phyloP scores from a whole-genome alignment of 352 stramenopile genomes.

The Globisporangium acanthophoron region DNA sequence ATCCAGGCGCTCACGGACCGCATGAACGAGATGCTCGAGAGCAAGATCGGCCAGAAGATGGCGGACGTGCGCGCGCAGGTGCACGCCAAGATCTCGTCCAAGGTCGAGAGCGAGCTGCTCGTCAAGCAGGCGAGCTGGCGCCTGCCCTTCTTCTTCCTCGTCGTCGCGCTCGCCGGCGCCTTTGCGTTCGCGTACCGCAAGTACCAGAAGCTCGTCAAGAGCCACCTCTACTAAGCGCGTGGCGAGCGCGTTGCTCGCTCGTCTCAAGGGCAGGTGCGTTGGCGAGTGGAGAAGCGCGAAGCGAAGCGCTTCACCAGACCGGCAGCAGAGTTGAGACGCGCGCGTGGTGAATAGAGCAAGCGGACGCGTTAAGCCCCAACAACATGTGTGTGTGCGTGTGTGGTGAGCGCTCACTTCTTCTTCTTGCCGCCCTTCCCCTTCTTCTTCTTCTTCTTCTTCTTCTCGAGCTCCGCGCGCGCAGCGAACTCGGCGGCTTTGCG shows the following conservation, averaged over 20 bases:
- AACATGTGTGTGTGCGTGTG: neutral
- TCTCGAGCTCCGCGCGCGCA: constrained; percentile 67
- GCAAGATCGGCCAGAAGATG: constrained; percentile 69
- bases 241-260: neutral
- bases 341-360: neutral
- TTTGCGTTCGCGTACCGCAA: constrained; percentile 76
- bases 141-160: constrained; percentile 73
- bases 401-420: constrained; percentile 3
- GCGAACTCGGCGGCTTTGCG: constrained; percentile 70
- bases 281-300: neutral
- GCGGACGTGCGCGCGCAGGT: constrained; percentile 52
- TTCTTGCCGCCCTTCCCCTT: constrained; percentile 38
- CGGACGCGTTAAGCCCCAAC: neutral
- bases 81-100: constrained; percentile 58
- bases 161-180: constrained; percentile 48
- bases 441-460: constrained; percentile 83
- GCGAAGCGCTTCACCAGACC: too few relatives aligned
- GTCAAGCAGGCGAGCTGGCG: constrained; percentile 66
- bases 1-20: constrained; percentile 66
- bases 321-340: neutral
- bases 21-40: constrained; percentile 67
- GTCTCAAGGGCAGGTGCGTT: too few relatives aligned
- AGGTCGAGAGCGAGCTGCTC: constrained; percentile 66
- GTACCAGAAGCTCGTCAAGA: constrained; percentile 85
- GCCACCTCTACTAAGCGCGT: constrained; percentile 65